Percentiles rank a stretch among this genome's conserved stretches.
Conservation (phyloP, 306 rosid genomes). For the Vigna trinervia region DNA sequence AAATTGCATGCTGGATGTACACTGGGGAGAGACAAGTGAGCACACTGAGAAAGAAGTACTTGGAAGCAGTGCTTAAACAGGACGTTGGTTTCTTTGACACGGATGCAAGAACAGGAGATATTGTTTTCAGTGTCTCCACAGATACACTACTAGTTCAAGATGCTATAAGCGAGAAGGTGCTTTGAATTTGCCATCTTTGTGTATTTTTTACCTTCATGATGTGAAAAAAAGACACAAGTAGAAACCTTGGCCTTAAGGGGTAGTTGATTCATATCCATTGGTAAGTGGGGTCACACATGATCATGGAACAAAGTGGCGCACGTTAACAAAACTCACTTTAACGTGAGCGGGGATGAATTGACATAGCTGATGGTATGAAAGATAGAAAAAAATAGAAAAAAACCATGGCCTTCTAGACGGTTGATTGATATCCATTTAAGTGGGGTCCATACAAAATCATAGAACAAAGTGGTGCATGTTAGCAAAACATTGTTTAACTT, state of each 20-base stretch:
- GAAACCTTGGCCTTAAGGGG: slow-evolving; percentile 25
- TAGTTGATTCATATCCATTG: slow-evolving; percentile 25
- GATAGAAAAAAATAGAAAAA: neutral
- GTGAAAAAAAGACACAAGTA: neutral
- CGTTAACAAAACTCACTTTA: slow-evolving; percentile 30
- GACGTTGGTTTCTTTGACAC: slow-evolving; percentile 99
- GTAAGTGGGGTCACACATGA: slow-evolving; percentile 12
- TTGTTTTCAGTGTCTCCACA: slow-evolving; percentile 94
- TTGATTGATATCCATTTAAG: slow-evolving; percentile 2
- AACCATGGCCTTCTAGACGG: slow-evolving; percentile 13
- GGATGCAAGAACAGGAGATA: slow-evolving; percentile 97
- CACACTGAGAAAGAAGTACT: slow-evolving; percentile 89
- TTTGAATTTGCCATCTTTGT: slow-evolving; percentile 24
- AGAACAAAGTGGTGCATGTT: slow-evolving; percentile 25
- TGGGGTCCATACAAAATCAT: neutral
- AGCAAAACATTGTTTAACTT: slow-evolving; percentile 27
- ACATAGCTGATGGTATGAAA: neutral
- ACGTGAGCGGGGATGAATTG: slow-evolving; percentile 31
- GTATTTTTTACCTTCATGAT: neutral
- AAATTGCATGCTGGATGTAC: slow-evolving; percentile 99
- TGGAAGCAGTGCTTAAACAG: slow-evolving; percentile 91
- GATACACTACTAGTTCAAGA: slow-evolving; percentile 98
- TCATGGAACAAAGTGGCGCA: slow-evolving; percentile 9
- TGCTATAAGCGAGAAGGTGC: slow-evolving; percentile 98
- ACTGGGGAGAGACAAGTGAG: slow-evolving; percentile 97